These are phyloP conservation scores for Tolypocladium guangdongense DNA, from an alignment of 2,329 filamentous ascomycete genomes.

Conservation along the genomic window DNA sequence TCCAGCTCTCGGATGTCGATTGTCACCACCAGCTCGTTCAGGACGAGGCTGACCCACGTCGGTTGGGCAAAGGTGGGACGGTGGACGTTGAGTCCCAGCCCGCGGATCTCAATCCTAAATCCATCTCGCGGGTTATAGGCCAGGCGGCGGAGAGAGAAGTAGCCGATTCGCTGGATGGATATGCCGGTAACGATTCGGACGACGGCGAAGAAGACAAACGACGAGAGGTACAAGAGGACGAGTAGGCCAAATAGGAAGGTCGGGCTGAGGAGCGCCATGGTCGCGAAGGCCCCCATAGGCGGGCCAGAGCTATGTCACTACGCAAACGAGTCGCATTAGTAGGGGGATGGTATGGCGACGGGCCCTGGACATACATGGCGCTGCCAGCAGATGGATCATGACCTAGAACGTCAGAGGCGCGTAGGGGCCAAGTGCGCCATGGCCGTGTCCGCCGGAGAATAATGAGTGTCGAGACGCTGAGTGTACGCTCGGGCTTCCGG, in stretches of 20 bases:
- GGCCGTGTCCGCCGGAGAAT: not conserved
- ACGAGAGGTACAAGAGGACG: constrained; percentile 78
- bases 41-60: constrained; percentile 85
- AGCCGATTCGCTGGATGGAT: constrained; percentile 91
- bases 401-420: not conserved
- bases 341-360: not conserved
- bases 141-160: constrained; percentile 81
- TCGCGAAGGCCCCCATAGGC: constrained; percentile 5
- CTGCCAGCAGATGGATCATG: not conserved
- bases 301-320: constrained; percentile 1
- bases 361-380: not conserved
- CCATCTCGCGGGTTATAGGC: constrained; percentile 86
- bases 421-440: not conserved
- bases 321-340: not conserved
- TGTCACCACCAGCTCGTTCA: constrained; percentile 77
- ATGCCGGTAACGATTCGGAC: constrained; percentile 86
- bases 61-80: constrained; percentile 94
- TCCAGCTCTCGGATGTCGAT: constrained; percentile 63
- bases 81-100: constrained; percentile 79
- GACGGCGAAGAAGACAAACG: constrained; percentile 88
- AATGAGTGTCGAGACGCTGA: not conserved
- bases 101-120: constrained; percentile 77
- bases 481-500: not conserved
- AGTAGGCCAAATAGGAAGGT: constrained; percentile 80
- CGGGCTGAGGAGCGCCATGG: constrained; percentile 57